Conservation (phyloP, 495 filamentous ascomycete species). For the Podospora pseudopauciseta region DNA sequence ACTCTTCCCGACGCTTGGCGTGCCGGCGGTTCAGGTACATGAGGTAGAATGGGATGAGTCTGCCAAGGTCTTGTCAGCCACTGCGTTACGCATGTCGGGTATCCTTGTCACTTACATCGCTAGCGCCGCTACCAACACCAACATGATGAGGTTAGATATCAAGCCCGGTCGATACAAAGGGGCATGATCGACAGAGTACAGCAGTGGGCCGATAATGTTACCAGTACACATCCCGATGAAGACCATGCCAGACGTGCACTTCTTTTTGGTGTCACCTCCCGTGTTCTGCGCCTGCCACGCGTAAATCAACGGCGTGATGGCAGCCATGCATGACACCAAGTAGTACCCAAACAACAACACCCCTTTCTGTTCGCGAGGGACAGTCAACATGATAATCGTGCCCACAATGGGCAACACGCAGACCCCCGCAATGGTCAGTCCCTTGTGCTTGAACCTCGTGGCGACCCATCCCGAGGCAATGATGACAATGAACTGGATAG, state of each 20-base stretch:
- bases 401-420: slow-evolving; percentile 56
- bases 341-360: slow-evolving; percentile 42
- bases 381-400: slow-evolving; percentile 48
- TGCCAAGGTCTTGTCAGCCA: background rate
- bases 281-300: slow-evolving; percentile 66
- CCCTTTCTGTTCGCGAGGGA: slow-evolving; percentile 47
- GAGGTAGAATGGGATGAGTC: slow-evolving; percentile 45
- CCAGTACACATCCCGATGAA: slow-evolving; percentile 61
- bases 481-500: slow-evolving; percentile 45
- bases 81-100: background rate
- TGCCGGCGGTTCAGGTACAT: slow-evolving; percentile 47
- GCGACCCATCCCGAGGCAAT: slow-evolving; percentile 47
- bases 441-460: slow-evolving; percentile 50
- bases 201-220: slow-evolving; percentile 57
- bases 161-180: slow-evolving; percentile 58
- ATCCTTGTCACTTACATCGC: slow-evolving; percentile 33
- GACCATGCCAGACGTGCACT: slow-evolving; percentile 58
- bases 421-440: slow-evolving; percentile 52
- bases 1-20: slow-evolving; percentile 39
- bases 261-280: slow-evolving; percentile 64
- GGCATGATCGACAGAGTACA: slow-evolving; percentile 58
- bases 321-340: slow-evolving; percentile 38
- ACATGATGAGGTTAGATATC: slow-evolving; percentile 47
- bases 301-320: slow-evolving; percentile 57
- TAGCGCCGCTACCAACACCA: slow-evolving; percentile 34